Base-by-base conservation (phyloP, 257 asterid species). In the Orobanche coerulescens region DNA sequence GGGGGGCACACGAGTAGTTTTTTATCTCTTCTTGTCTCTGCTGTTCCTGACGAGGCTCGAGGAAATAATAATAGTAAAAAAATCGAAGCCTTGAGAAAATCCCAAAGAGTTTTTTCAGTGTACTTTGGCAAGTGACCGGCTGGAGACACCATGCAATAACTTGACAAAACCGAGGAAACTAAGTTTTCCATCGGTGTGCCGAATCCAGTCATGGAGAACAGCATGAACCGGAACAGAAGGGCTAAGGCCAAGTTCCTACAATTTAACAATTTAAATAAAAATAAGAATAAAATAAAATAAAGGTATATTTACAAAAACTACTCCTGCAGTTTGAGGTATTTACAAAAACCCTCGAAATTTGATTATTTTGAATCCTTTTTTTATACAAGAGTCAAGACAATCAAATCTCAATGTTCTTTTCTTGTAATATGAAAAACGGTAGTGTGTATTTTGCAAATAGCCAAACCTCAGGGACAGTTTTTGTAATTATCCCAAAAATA, bases 171-270 rank as follows among this genome's bases (percentile, higher is more conserved):
- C 95, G 13, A 89, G 87, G 75, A 89, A 86, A 71, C 96, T 89
- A 12, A 84, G 95, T 73, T 89, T 89, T 67, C 96, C 96, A 28
- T 85, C 95, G 0, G 94, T 75, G 67, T 86, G 89, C 30, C 96
- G 77, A 40, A 89, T 73, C 96, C 96, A 89, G 70, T 89, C 94
- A 25, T 82, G 88, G 62, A 89, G 91, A 56, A 89, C 96, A 36
- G 94, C 87, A 43, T 89, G 95, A 64, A 89, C 85, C 0, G 96
- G 96, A 52, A 84, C 82, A 0, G 94, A 80, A 33, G 96, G 84
- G 62, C 96, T 65, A 2, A 89, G 84, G n/a, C 96, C 94, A 58
- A 89, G 96, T 79, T 89, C 96, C 96, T 88, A 82, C 30, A 73
- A 61, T 26, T 39, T 39, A 65, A 26, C 23, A 26, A 13, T 61